These are phyloP conservation scores for Warburgia ugandensis DNA, from an alignment of 164 flowering plant species.

Conservation along the genomic window DNA sequence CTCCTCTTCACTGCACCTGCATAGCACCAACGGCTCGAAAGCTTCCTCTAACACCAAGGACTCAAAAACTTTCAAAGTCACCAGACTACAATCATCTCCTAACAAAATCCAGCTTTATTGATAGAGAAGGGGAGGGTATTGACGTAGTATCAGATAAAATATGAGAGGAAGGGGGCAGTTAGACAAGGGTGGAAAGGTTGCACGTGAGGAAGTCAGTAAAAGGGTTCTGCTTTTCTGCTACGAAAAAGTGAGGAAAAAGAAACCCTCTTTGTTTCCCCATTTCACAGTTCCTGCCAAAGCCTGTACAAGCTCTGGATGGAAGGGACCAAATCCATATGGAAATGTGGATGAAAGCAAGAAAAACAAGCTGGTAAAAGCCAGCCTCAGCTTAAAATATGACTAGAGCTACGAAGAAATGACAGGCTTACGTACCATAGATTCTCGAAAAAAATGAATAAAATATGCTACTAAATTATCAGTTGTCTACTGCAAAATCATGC, in stretches of 20 bases:
- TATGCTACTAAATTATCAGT: too few relatives aligned
- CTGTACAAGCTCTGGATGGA: conserved; percentile 17
- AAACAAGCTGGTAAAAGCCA: conserved; percentile 30
- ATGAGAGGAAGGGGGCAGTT: neutral
- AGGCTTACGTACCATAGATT: neutral
- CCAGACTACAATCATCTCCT: conserved; percentile 7
- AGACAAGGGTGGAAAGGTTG: conserved; percentile 1
- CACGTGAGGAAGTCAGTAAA: conserved; percentile 35
- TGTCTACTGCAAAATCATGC: neutral
- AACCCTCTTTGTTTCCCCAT: conserved; percentile 16
- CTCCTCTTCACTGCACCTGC: too few relatives aligned
- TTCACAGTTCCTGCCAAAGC: conserved; percentile 24
- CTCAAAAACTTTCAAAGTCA: neutral
- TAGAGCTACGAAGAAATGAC: neutral
- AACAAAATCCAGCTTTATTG: conserved; percentile 8
- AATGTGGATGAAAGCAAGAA: conserved; percentile 44
- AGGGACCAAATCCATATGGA: conserved; percentile 46
- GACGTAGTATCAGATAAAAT: too few relatives aligned
- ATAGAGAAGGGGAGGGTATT: conserved; percentile 6
- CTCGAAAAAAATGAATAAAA: too few relatives aligned
- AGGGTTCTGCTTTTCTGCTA: conserved; percentile 16
- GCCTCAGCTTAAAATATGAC: neutral
- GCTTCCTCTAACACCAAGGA: too few relatives aligned
- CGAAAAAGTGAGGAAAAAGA: conserved; percentile 17
- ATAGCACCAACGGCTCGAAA: too few relatives aligned